A percentile compares a stretch with the other conserved stretches of the same genome.
Evolutionary conservation across 257 asterid genomes (phyloP).

Genomic region (Plantago ovata): DNA sequence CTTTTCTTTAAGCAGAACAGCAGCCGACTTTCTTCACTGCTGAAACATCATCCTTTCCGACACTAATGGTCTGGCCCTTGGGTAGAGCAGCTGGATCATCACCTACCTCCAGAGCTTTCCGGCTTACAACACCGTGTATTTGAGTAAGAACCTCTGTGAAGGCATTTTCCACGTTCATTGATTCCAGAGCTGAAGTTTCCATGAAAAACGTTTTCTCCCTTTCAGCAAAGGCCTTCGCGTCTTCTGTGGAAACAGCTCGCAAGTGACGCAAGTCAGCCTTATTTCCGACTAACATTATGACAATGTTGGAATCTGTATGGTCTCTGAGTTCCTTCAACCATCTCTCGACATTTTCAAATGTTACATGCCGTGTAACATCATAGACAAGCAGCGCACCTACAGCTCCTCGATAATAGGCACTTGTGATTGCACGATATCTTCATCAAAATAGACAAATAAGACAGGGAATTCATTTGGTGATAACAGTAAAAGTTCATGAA

Average conservation of each 20-base stretch:
- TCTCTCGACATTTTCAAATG: constrained; percentile 11
- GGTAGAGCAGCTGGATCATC: constrained; percentile 10
- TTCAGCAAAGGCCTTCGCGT: constrained; percentile 8
- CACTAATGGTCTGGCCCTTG: constrained; percentile 4
- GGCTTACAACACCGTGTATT: constrained; percentile 3
- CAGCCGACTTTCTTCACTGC: constrained; percentile 5
- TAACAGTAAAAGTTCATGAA: no score
- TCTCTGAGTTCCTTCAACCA: constrained; percentile 10
- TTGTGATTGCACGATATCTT: constrained; percentile 12
- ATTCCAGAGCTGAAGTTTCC: constrained; percentile 9
- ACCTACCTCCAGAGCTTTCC: constrained; percentile 10
- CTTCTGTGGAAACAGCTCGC: constrained; percentile 5
- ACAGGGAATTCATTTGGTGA: no score
- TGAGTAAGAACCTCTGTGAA: constrained; percentile 9
- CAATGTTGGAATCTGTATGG: constrained; percentile 8
- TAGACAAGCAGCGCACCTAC: constrained; percentile 8
- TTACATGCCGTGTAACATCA: constrained; percentile 9
- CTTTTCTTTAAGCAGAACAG: constrained; percentile 3
- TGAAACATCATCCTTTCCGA: constrained; percentile 7
- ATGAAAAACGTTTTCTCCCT: constrained; percentile 5
- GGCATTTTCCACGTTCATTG: constrained; percentile 10
- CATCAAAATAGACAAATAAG: neutral
- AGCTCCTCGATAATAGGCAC: constrained; percentile 10
- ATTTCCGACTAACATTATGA: constrained; percentile 6
- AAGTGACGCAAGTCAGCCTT: constrained; percentile 8